A percentile compares a stretch with the other conserved stretches of the same genome.
phyloP scores from a whole-genome alignment of 495 filamentous ascomycete genomes.

The Daldinia decipiens region DNA sequence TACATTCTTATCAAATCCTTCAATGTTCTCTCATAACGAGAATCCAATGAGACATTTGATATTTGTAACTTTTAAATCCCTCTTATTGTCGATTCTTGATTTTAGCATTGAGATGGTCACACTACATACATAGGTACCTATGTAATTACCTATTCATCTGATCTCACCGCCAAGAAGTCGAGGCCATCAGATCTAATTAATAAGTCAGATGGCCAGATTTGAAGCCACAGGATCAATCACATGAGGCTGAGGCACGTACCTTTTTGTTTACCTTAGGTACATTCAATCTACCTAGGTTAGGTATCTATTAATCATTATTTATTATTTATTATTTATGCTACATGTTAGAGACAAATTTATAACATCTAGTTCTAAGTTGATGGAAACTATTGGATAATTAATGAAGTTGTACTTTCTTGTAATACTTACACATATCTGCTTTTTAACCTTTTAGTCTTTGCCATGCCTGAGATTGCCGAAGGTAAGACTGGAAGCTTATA shows the following conservation, averaged over 20 bases:
- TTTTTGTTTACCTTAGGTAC: slow-evolving; percentile 2
- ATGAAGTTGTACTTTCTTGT: neutral
- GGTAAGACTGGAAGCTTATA: slow-evolving; percentile 49
- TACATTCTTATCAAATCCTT: neutral
- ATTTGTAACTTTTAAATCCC: neutral
- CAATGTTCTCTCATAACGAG: neutral
- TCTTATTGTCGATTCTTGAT: neutral
- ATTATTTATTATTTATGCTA: neutral
- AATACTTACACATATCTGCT: slow-evolving; percentile 1
- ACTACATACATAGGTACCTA: no score
- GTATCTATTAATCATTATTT: no score
- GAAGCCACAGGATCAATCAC: slow-evolving; percentile 3
- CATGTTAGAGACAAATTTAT: neutral
- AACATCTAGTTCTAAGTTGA: neutral
- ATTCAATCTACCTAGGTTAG: no score
- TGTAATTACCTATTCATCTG: neutral
- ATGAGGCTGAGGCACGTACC: slow-evolving; percentile 1
- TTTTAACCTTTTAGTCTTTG: neutral
- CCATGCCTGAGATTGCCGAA: slow-evolving; percentile 87
- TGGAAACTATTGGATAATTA: neutral
- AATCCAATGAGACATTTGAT: neutral
- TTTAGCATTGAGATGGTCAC: neutral
- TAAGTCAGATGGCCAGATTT: slow-evolving; percentile 30
- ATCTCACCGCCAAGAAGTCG: slow-evolving; percentile 18
- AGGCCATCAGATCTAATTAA: slow-evolving; percentile 24